phyloP scores from a whole-genome alignment of 2,329 filamentous ascomycete genomes.

The Chaetomium globosum region DNA sequence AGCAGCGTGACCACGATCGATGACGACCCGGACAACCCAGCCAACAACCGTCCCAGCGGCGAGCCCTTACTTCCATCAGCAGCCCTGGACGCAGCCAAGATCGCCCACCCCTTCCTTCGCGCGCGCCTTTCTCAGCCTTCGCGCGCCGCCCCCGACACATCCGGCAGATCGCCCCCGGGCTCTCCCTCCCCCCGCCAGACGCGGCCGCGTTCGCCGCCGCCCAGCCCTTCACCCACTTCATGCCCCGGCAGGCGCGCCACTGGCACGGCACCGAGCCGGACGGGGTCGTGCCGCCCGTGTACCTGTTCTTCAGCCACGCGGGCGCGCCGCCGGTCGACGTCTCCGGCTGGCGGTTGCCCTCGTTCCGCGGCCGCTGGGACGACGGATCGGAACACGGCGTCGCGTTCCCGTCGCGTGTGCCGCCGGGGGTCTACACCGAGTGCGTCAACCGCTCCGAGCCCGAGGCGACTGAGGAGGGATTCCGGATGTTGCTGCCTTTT shows the following conservation, averaged over 20 bases:
- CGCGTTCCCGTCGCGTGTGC: background rate
- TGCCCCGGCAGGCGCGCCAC: background rate
- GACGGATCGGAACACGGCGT: background rate
- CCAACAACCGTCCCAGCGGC: background rate
- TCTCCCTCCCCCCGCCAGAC: conserved; percentile 10
- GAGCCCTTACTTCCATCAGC: background rate
- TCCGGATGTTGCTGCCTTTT: background rate
- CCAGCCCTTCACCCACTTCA: background rate
- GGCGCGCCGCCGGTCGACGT: conserved; percentile 14
- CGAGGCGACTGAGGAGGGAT: background rate
- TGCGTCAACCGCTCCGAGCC: background rate
- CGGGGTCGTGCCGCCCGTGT: conserved; percentile 2
- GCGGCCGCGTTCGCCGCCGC: background rate
- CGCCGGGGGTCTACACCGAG: background rate
- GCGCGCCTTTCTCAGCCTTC: background rate
- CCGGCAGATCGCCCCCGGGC: conserved; percentile 4
- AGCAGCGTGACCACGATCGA: background rate
- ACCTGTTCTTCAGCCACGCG: conserved; percentile 4
- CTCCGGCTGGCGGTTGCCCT: too few relatives aligned
- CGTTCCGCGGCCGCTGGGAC: background rate
- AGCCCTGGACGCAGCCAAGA: background rate
- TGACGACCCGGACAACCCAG: background rate
- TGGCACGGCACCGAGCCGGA: background rate
- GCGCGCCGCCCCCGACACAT: conserved; percentile 4
- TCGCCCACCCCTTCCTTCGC: background rate